Evolutionary conservation across 371 early-diverging fungal species (phyloP).

Genomic region (Funneliformis caledonium): DNA sequence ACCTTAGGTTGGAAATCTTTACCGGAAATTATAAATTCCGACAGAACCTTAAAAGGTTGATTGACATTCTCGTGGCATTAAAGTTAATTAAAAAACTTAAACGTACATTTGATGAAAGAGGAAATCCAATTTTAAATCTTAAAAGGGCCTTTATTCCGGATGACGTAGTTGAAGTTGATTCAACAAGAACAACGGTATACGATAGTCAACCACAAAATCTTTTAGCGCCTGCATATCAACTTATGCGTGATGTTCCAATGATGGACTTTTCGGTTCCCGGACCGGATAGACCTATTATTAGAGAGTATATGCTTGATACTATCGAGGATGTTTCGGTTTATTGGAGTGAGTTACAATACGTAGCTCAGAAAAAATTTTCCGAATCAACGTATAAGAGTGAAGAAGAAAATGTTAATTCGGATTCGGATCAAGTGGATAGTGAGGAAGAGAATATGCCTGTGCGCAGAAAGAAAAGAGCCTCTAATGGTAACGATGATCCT

Average conservation of each 20-base stretch:
- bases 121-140: slow-evolving; percentile 9
- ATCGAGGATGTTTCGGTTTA: slow-evolving; percentile 43
- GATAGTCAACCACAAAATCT: slow-evolving; percentile 15
- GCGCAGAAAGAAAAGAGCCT: slow-evolving; percentile 25
- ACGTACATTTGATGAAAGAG: slow-evolving; percentile 14
- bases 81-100: slow-evolving; percentile 21
- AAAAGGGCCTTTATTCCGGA: background rate
- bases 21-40: slow-evolving; percentile 35
- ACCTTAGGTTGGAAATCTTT: slow-evolving; percentile 29
- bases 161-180: background rate
- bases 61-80: slow-evolving; percentile 36
- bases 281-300: slow-evolving; percentile 31
- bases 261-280: slow-evolving; percentile 32
- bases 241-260: slow-evolving; percentile 35
- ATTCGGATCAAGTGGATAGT: background rate
- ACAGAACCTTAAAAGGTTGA: slow-evolving; percentile 25
- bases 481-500: slow-evolving; percentile 18
- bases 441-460: slow-evolving; percentile 33
- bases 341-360: slow-evolving; percentile 52
- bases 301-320: slow-evolving; percentile 40
- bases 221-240: slow-evolving; percentile 36
- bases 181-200: background rate
- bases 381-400: background rate
- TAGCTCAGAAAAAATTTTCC: slow-evolving; percentile 38
- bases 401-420: slow-evolving; percentile 3